These are phyloP conservation scores for Boletales sp. DNA, from an alignment of 768 basidiomycete genomes.

Conservation along the genomic window DNA sequence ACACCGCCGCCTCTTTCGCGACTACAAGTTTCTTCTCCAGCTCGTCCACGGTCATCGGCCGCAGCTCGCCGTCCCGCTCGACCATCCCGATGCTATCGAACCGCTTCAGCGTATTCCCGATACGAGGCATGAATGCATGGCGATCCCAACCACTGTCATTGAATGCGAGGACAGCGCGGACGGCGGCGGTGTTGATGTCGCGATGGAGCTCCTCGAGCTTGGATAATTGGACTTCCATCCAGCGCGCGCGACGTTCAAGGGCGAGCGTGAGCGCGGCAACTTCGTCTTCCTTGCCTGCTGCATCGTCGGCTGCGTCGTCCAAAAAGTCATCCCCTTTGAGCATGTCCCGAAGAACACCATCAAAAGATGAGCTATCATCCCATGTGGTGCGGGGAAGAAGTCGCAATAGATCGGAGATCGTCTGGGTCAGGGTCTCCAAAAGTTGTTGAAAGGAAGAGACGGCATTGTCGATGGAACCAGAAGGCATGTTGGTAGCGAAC, in stretches of 20 bases:
- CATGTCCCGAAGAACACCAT: conserved; percentile 84
- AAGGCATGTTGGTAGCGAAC: conserved; percentile 74
- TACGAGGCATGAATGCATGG: conserved; percentile 62
- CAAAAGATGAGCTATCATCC: conserved; percentile 88
- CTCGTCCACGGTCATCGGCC: conserved; percentile 64
- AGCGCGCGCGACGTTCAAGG: conserved; percentile 83
- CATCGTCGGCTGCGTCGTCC: conserved; percentile 68
- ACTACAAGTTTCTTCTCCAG: conserved; percentile 69
- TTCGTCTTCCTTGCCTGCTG: conserved; percentile 71
- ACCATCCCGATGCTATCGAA: conserved; percentile 66
- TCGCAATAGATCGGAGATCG: conserved; percentile 81
- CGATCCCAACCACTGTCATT: conserved; percentile 86
- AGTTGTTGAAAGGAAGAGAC: conserved; percentile 88
- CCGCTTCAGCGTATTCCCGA: conserved; percentile 60
- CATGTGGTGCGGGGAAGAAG: conserved; percentile 85
- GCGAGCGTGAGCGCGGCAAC: conserved; percentile 80
- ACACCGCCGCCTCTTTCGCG: conserved; percentile 67
- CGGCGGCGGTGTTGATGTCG: conserved; percentile 86
- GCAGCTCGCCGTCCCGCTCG: conserved; percentile 38
- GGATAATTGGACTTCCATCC: conserved; percentile 90
- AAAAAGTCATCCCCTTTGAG: conserved; percentile 84
- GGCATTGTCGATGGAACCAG: conserved; percentile 86
- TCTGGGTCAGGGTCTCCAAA: conserved; percentile 84
- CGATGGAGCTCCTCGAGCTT: conserved; percentile 87
- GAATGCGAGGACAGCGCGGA: conserved; percentile 75